Evolutionary conservation across 176 grass and related monocot species (phyloP).

Genomic region (Triticum monococcum): DNA sequence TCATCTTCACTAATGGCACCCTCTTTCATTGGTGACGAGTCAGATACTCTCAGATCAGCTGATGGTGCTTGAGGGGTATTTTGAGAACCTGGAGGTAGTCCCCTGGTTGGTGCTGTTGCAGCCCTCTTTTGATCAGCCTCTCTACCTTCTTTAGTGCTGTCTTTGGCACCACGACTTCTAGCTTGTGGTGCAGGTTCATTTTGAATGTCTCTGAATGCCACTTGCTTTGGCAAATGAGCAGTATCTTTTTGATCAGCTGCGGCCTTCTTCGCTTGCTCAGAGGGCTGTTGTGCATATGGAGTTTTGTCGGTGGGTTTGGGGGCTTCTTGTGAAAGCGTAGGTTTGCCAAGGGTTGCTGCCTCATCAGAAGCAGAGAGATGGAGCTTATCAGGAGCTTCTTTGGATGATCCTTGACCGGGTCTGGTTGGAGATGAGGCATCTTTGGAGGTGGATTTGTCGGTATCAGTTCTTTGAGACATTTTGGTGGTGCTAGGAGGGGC

Average conservation of each 20-base stretch:
- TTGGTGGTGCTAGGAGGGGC: constrained; percentile 16
- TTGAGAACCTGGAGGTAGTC: constrained; percentile 1
- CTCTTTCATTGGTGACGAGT: constrained; percentile 13
- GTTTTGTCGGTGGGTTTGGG: not conserved
- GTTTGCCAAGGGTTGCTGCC: not conserved
- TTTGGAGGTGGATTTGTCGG: constrained; percentile 11
- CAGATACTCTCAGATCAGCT: constrained; percentile 14
- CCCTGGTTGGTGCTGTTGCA: not conserved
- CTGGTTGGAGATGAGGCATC: constrained; percentile 17
- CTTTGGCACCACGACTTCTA: not conserved
- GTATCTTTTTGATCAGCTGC: not conserved
- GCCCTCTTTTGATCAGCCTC: constrained; percentile 20
- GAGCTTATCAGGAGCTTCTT: constrained; percentile 6
- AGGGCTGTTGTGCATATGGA: not conserved
- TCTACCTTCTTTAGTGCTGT: constrained; percentile 21
- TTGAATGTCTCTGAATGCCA: not conserved
- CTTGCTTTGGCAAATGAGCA: not conserved
- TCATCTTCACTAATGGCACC: constrained; percentile 5
- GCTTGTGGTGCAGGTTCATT: constrained; percentile 15
- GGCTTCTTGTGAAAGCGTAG: not conserved
- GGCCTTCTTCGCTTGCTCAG: not conserved
- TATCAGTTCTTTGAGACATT: not conserved
- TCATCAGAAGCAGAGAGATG: constrained; percentile 1
- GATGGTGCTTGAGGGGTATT: not conserved
- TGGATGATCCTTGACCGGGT: constrained; percentile 7